A percentile compares a stretch with the other conserved stretches of the same genome.
These are phyloP conservation scores for Colletotrichum karsti DNA, from an alignment of 2,329 filamentous ascomycete genomes.

Conservation along the genomic window DNA sequence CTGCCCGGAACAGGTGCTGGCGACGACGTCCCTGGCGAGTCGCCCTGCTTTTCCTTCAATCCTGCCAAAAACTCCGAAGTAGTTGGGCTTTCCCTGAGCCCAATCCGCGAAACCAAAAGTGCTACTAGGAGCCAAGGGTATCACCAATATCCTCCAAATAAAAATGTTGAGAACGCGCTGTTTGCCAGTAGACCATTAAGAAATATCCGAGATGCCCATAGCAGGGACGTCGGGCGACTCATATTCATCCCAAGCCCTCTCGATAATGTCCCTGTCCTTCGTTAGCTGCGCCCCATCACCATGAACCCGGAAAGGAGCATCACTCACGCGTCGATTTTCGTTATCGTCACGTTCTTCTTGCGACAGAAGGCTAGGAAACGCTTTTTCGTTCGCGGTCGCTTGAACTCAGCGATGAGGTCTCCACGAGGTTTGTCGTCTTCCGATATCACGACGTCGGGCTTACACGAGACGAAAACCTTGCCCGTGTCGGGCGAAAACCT, in stretches of 20 bases:
- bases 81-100: too few species aligned
- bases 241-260: conserved; percentile 51
- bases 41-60: too few species aligned
- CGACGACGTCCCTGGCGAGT: too few species aligned
- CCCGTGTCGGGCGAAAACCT: conserved; percentile 51
- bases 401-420: conserved; percentile 60
- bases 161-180: background rate
- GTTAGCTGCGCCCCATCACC: background rate
- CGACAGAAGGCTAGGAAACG: conserved; percentile 59
- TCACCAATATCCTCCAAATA: conserved; percentile 1
- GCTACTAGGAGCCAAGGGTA: conserved; percentile 15
- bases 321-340: conserved; percentile 52
- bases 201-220: conserved; percentile 18
- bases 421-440: conserved; percentile 48
- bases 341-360: conserved; percentile 50
- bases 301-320: too few species aligned
- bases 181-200: background rate
- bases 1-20: too few species aligned
- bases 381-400: conserved; percentile 59
- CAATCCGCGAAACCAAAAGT: background rate
- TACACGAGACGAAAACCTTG: conserved; percentile 50
- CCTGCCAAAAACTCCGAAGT: too few species aligned
- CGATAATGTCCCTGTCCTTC: conserved; percentile 35
- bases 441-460: conserved; percentile 36
- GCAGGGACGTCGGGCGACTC: conserved; percentile 23